Conservation (phyloP, 2,329 filamentous ascomycete species). For the Cladosporium velox region DNA sequence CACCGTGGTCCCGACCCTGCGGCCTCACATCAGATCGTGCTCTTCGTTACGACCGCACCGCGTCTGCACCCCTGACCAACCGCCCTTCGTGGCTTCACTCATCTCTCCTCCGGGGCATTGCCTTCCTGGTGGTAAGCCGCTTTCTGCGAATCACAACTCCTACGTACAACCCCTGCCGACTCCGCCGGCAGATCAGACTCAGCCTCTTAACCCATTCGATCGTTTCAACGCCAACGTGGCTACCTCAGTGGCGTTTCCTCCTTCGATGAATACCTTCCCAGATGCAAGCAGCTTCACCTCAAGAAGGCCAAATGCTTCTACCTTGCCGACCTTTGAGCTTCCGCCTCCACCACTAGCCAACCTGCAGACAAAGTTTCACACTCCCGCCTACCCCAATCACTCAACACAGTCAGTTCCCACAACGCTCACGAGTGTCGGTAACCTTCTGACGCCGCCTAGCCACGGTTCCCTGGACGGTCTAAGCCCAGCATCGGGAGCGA, state of each 20-base stretch:
- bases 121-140: slow-evolving; percentile 32
- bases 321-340: slow-evolving; percentile 69
- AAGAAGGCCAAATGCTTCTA: slow-evolving; percentile 68
- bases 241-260: slow-evolving; percentile 60
- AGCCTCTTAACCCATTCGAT: slow-evolving; percentile 34
- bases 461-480: slow-evolving; percentile 62
- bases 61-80: slow-evolving; percentile 23
- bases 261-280: slow-evolving; percentile 63
- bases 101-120: slow-evolving; percentile 33
- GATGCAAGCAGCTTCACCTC: slow-evolving; percentile 69
- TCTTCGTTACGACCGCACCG: slow-evolving; percentile 17
- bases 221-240: slow-evolving; percentile 59
- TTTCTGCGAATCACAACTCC: slow-evolving; percentile 26
- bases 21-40: slow-evolving; percentile 20
- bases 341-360: slow-evolving; percentile 61
- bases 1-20: slow-evolving; percentile 25
- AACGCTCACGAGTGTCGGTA: slow-evolving; percentile 56
- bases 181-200: slow-evolving; percentile 33
- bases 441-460: slow-evolving; percentile 63
- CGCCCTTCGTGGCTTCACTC: slow-evolving; percentile 39
- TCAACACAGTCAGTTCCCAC: slow-evolving; percentile 49
- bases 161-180: slow-evolving; percentile 34
- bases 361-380: slow-evolving; percentile 54
- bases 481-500: slow-evolving; percentile 60
- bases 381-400: slow-evolving; percentile 38